phyloP scores from a whole-genome alignment of 176 grass and related monocot species.

The Aechmea fasciata region DNA sequence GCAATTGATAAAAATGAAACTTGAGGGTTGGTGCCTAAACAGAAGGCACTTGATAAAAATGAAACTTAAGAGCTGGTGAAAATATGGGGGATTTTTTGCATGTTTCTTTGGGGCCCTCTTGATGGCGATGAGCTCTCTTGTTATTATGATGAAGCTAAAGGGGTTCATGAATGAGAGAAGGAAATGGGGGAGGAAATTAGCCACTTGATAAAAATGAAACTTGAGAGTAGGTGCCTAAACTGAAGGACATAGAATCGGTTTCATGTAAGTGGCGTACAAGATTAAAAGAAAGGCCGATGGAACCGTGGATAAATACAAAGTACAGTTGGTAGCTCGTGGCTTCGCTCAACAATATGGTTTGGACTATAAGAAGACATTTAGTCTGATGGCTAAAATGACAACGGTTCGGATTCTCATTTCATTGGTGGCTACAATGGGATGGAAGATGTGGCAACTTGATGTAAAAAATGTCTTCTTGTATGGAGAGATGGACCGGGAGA shows the following conservation, averaged over 20 bases:
- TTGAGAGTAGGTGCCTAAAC: background rate
- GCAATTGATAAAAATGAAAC: no score
- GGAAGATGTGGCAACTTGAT: background rate
- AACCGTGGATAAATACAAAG: background rate
- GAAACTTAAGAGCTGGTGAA: background rate
- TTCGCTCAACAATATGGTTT: background rate
- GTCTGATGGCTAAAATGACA: background rate
- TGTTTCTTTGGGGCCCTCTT: background rate
- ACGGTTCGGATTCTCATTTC: background rate
- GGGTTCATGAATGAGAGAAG: background rate
- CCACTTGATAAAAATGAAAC: background rate
- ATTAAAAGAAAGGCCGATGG: background rate
- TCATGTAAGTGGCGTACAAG: background rate
- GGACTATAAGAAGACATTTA: constrained; percentile 1
- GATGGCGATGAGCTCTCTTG: background rate
- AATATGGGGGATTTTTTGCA: background rate
- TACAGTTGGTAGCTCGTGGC: background rate
- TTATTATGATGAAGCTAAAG: background rate
- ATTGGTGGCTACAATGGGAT: background rate
- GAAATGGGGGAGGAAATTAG: background rate
- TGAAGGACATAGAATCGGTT: background rate
- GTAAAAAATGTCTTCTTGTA: constrained; percentile 3
- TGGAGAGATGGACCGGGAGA: background rate
- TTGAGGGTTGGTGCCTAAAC: no score
- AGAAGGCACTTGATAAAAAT: no score